These are phyloP conservation scores for Leccinellum albellum DNA, from an alignment of 768 basidiomycete species.

Conservation along the genomic window DNA sequence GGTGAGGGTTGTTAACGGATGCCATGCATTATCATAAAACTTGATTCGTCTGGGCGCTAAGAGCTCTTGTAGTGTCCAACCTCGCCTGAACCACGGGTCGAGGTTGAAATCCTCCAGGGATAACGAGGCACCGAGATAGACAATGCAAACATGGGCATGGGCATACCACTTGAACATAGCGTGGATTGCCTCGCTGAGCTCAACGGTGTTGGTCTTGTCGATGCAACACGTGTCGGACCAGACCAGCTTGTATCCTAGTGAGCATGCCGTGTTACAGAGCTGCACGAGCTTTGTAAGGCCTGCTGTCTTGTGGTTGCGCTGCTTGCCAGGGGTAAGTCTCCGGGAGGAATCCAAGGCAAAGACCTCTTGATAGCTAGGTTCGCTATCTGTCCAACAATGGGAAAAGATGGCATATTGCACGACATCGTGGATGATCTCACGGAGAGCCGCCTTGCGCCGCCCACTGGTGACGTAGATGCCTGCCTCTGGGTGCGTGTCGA, in stretches of 20 bases:
- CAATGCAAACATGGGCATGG: constrained; percentile 27
- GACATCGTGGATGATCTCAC: constrained; percentile 15
- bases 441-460: constrained; percentile 10
- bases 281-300: constrained; percentile 17
- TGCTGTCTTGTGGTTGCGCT: neutral
- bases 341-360: neutral
- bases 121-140: constrained; percentile 18
- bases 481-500: constrained; percentile 8
- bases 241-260: constrained; percentile 16
- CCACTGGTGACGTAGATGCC: constrained; percentile 9
- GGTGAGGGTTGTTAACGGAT: constrained; percentile 4
- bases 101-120: constrained; percentile 10
- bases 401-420: constrained; percentile 25
- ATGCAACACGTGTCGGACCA: constrained; percentile 34
- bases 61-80: constrained; percentile 26
- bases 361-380: constrained; percentile 23
- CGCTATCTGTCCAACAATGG: constrained; percentile 21
- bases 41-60: constrained; percentile 26
- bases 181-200: constrained; percentile 30
- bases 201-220: constrained; percentile 20
- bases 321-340: neutral
- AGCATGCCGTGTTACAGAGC: constrained; percentile 21
- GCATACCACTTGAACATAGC: constrained; percentile 34
- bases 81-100: constrained; percentile 27
- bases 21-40: constrained; percentile 26